Base-by-base conservation (phyloP, 2,329 filamentous ascomycete genomes). In the Hypomyces perniciosus region DNA sequence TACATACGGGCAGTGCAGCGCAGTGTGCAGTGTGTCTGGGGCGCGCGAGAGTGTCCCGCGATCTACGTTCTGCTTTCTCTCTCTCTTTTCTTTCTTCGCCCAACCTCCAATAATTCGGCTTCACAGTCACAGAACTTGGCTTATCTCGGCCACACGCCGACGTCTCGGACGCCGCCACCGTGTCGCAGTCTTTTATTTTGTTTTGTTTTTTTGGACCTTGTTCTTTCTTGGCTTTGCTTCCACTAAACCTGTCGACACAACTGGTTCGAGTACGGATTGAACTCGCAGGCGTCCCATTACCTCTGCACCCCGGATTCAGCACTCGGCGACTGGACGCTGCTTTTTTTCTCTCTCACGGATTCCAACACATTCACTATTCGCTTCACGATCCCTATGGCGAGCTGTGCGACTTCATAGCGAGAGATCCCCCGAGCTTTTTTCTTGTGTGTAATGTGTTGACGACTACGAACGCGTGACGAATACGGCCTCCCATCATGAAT, bases 401-500 rank as follows among this genome's bases (percentile, higher is more conserved):
- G 28, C 27, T 2, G 20, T 34, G 20, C 46, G 42, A 45, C 30
- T 26, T 44, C 3, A 4, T 40, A 37, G 10, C 8, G 27, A 28
- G 29, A 28, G 9, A 6, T 26, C 8, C 12, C 20, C 12, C 33
- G 13, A 12, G 5, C 31, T 44, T 44, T 13, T 29, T 9, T 20
- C 28, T n/a, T 35, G 20, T 42, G 42, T 39, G 41, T 54, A 46
- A 54, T 63, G 60, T 54, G 43, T 54, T 62, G 42, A 57, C 57
- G 55, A 56, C 48, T 51, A 58, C 58, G 40, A 54, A 50, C 47
- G 50, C 56, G 55, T 53, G 45, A 57, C 50, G 50, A 48, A 53
- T 26, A 33, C 43, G 26, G 44, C 44, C 39, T 27, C 50, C 58
- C 60, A 59, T 40, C 55, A 74, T 75, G 72, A 73, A 72, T 57